Evolutionary conservation across 176 grass and related monocot species (phyloP), one percentile per base, ranked within the genome.

Genomic region (Musa troglodytarum): DNA sequence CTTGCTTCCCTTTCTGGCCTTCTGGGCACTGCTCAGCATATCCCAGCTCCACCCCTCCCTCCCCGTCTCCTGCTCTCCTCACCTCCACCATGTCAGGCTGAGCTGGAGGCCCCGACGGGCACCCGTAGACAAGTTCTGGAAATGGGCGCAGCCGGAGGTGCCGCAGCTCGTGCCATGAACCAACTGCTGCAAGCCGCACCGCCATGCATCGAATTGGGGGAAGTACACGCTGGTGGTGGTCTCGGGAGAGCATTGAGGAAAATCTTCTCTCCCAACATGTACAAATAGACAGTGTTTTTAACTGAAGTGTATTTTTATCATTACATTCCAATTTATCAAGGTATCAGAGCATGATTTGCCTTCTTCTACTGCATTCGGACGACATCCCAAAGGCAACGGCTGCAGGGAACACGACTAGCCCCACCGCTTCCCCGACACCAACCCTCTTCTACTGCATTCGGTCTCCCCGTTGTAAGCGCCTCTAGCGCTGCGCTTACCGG

Each of bases 171-270:
- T 20, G 17, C 85, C 85, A 2, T 86, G 85, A 50, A 8, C 76
- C 26, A 2, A 79, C 50, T 82, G 59, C 75, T 63, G 65, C 49
- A 76, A 82, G 3, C 54, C 49, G 0, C 77, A 78, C 9, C 13
- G 24, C 53, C 25, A 55, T 25, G 22, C 20, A 22, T 3, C 21
- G 53, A 54, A 24, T 6, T 63, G 58, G 43, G 63, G 74, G 54
- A 69, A 74, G 43, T 87, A 87, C 69, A 82, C 83, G 85, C 1
- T 83, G 54, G 85, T 64, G 53, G 80, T 87, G 25, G 85, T 87
- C 53, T 82, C 80, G 10, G 80, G 80, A 11, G 85, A 76, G 2
- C 76, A 22, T 22, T 0, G 22, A 22, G 22, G 22, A 22, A 22
- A 22, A 22, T 22, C 22, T n/a, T n/a, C n/a, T n/a, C n/a, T n/a